Percentiles rank a stretch among this genome's conserved stretches.
phyloP scores from a whole-genome alignment of 768 basidiomycete species.

The Fistulinella prunicolor region DNA sequence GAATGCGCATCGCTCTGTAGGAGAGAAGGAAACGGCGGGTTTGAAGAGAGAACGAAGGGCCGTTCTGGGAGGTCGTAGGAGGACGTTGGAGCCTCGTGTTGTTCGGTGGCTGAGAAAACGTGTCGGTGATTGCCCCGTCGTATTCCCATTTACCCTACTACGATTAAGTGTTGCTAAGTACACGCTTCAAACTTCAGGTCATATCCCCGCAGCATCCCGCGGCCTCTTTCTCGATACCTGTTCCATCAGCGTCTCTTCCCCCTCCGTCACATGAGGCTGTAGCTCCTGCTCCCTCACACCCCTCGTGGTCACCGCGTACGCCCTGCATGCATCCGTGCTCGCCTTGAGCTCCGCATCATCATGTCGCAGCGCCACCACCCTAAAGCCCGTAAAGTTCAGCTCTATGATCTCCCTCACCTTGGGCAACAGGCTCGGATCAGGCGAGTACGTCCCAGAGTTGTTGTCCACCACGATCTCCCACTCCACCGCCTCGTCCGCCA shows the following conservation, averaged over 20 bases:
- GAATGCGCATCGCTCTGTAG: constrained; percentile 21
- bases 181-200: too few species aligned
- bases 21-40: too few species aligned
- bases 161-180: too few species aligned
- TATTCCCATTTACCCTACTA: too few species aligned
- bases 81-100: constrained; percentile 31
- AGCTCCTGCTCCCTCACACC: constrained; percentile 59
- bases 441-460: constrained; percentile 82
- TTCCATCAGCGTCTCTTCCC: constrained; percentile 50
- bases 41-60: constrained; percentile 8
- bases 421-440: constrained; percentile 61
- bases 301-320: constrained; percentile 59
- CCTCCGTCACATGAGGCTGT: constrained; percentile 56
- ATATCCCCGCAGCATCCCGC: too few species aligned
- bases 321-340: constrained; percentile 65
- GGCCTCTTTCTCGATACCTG: constrained; percentile 16
- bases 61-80: constrained; percentile 10
- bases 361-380: constrained; percentile 50
- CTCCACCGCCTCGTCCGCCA: constrained; percentile 49
- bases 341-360: constrained; percentile 53
- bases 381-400: constrained; percentile 69
- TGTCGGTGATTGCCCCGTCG: constrained; percentile 30
- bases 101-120: constrained; percentile 36
- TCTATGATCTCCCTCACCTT: constrained; percentile 60
- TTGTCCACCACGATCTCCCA: constrained; percentile 90